phyloP scores from a whole-genome alignment of 1,284 basidiomycete species.

The Ustilago vetiveriae region DNA sequence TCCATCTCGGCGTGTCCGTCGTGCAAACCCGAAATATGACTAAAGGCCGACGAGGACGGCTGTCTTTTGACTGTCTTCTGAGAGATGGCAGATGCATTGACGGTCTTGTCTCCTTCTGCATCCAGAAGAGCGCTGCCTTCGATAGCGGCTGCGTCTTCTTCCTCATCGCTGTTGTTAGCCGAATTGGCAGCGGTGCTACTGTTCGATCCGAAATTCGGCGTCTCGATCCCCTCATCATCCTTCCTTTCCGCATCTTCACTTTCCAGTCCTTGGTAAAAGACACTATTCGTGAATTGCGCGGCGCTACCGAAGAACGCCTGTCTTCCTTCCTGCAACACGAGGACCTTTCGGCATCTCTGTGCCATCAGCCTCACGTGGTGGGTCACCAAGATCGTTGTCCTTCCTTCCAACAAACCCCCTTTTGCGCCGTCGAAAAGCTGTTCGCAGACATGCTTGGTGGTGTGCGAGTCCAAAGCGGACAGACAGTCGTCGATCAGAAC shows the following conservation, averaged over 20 bases:
- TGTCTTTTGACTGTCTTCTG: constrained; percentile 40
- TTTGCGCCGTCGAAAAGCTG: constrained; percentile 59
- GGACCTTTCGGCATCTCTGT: constrained; percentile 73
- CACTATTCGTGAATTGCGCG: constrained; percentile 72
- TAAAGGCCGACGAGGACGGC: constrained; percentile 70
- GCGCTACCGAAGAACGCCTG: constrained; percentile 76
- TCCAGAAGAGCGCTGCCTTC: constrained; percentile 7
- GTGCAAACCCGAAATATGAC: constrained; percentile 74
- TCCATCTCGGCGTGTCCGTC: constrained; percentile 70
- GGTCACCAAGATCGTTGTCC: constrained; percentile 63
- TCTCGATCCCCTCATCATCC: constrained; percentile 33
- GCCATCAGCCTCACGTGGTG: constrained; percentile 70
- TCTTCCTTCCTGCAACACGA: constrained; percentile 77
- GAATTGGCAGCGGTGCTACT: constrained; percentile 20
- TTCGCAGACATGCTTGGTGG: constrained; percentile 60
- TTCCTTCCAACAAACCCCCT: constrained; percentile 25
- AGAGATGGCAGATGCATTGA: constrained; percentile 30
- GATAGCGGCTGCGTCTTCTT: constrained; percentile 15
- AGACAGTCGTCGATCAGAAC: constrained; percentile 77
- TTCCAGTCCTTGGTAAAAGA: constrained; percentile 71
- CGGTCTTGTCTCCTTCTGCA: constrained; percentile 12
- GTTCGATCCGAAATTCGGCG: constrained; percentile 27
- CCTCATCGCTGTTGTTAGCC: constrained; percentile 37
- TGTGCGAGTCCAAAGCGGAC: constrained; percentile 70
- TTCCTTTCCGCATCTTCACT: constrained; percentile 61